Evolutionary conservation across 495 filamentous ascomycete species (phyloP).

Genomic region (Daldinia vernicosa): DNA sequence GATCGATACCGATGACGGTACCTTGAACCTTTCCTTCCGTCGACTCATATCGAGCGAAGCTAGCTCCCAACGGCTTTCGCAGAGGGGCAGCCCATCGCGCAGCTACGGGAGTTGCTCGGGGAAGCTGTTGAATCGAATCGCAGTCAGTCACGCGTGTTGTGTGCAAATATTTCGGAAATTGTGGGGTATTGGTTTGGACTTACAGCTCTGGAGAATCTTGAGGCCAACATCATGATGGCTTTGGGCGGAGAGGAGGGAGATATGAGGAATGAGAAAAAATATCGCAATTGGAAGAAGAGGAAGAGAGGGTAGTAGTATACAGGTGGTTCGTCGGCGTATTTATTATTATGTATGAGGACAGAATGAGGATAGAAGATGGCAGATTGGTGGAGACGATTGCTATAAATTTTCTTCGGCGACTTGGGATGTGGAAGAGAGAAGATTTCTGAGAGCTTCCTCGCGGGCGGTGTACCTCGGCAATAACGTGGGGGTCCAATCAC

Average conservation of each 20-base stretch:
- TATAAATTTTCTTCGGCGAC: conserved; percentile 43
- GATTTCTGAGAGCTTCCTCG: conserved; percentile 48
- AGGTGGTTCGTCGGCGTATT: conserved; percentile 30
- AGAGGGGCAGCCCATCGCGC: conserved; percentile 67
- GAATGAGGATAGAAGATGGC: conserved; percentile 46
- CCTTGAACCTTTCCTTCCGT: conserved; percentile 91
- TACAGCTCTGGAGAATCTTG: conserved; percentile 76
- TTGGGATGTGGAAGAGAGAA: conserved; percentile 35
- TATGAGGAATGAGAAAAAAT: conserved; percentile 42
- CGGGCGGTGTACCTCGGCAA: conserved; percentile 47
- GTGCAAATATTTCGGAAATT: conserved; percentile 2
- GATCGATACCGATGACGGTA: conserved; percentile 96
- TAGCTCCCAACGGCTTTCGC: conserved; percentile 58
- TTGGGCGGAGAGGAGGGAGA: conserved; percentile 42
- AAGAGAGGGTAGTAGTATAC: conserved; percentile 46
- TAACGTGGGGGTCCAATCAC: conserved; percentile 26
- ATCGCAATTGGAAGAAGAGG: conserved; percentile 22
- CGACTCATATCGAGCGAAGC: conserved; percentile 75
- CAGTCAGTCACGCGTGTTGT: conserved; percentile 35
- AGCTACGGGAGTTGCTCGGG: conserved; percentile 67
- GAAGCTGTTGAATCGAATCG: conserved; percentile 61
- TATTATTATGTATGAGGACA: conserved; percentile 44
- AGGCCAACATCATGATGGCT: conserved; percentile 67
- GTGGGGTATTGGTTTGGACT: conserved; percentile 48
- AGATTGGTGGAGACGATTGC: conserved; percentile 29